Conservation (phyloP, 257 asterid species). For the Prunella vulgaris region DNA sequence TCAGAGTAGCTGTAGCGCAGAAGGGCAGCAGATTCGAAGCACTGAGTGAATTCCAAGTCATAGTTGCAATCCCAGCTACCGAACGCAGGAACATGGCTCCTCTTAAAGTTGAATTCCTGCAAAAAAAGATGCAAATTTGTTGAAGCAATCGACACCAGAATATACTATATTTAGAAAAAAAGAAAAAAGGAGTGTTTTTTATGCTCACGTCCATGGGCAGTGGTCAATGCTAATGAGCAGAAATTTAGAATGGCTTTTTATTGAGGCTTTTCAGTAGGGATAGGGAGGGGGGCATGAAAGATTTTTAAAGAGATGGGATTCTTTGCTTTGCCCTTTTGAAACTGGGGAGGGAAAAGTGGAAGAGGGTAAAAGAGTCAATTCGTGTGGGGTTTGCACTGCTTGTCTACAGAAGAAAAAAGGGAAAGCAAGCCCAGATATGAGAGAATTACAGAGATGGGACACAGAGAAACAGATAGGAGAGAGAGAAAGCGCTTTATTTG, state of each 20-base stretch:
- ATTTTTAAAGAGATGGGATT: constrained; percentile 22
- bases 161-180: neutral
- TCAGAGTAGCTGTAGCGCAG: constrained; percentile 50
- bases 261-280: neutral
- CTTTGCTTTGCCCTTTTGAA: constrained; percentile 16
- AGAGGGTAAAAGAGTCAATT: constrained; percentile 4
- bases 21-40: constrained; percentile 65
- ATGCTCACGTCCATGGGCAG: constrained; percentile 35
- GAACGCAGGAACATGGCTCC: constrained; percentile 72
- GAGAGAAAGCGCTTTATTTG: constrained; percentile 23
- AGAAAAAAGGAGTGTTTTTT: neutral
- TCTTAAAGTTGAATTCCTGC: constrained; percentile 42
- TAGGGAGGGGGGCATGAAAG: neutral
- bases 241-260: constrained; percentile 10
- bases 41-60: constrained; percentile 56
- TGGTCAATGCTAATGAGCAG: constrained; percentile 20
- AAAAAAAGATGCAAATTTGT: neutral
- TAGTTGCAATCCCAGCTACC: constrained; percentile 83
- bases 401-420: constrained; percentile 22
- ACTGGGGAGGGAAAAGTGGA: neutral
- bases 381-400: constrained; percentile 13
- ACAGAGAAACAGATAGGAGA: constrained; percentile 22
- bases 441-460: constrained; percentile 27
- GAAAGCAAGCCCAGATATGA: constrained; percentile 31
- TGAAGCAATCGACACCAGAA: neutral